Evolutionary conservation across 768 basidiomycete species (phyloP).

Genomic region (Podaxis rugospora): DNA sequence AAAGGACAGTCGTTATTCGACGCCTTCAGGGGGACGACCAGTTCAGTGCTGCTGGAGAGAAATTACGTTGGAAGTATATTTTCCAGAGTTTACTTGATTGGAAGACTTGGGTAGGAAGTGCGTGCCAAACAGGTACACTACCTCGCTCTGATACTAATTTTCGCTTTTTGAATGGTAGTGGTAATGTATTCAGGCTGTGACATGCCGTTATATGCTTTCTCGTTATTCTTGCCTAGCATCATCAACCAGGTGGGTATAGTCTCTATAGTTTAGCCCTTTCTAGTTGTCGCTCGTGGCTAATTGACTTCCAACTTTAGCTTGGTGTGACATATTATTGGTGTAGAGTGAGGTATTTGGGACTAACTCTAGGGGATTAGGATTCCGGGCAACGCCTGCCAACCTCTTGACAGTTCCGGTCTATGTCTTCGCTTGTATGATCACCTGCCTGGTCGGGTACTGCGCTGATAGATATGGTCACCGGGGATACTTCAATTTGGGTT

Average conservation of each 20-base stretch:
- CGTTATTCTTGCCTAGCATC: slow-evolving; percentile 75
- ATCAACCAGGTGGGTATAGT: slow-evolving; percentile 53
- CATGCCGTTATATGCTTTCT: slow-evolving; percentile 73
- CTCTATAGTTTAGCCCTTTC: slow-evolving; percentile 14
- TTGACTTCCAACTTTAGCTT: background rate
- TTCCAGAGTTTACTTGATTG: slow-evolving; percentile 57
- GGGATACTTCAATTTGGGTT: slow-evolving; percentile 61
- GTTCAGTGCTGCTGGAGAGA: slow-evolving; percentile 71
- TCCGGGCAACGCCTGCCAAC: slow-evolving; percentile 67
- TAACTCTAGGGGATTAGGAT: slow-evolving; percentile 34
- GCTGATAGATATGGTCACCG: slow-evolving; percentile 61
- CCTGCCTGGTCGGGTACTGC: slow-evolving; percentile 56
- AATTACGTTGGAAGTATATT: slow-evolving; percentile 53
- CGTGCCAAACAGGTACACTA: slow-evolving; percentile 13
- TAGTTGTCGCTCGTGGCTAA: background rate
- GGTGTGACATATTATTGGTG: background rate
- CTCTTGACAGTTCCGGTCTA: slow-evolving; percentile 78
- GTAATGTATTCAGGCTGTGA: slow-evolving; percentile 51
- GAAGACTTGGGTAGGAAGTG: slow-evolving; percentile 66
- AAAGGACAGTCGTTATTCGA: slow-evolving; percentile 61
- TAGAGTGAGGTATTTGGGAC: background rate
- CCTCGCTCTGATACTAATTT: background rate
- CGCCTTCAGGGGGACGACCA: slow-evolving; percentile 65
- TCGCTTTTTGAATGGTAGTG: slow-evolving; percentile 31
- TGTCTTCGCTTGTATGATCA: slow-evolving; percentile 59